Percentiles rank a stretch among this genome's conserved stretches.
Evolutionary conservation across 805 yeast genomes (phyloP).

Genomic region (Sugiyamaella marilandica): DNA sequence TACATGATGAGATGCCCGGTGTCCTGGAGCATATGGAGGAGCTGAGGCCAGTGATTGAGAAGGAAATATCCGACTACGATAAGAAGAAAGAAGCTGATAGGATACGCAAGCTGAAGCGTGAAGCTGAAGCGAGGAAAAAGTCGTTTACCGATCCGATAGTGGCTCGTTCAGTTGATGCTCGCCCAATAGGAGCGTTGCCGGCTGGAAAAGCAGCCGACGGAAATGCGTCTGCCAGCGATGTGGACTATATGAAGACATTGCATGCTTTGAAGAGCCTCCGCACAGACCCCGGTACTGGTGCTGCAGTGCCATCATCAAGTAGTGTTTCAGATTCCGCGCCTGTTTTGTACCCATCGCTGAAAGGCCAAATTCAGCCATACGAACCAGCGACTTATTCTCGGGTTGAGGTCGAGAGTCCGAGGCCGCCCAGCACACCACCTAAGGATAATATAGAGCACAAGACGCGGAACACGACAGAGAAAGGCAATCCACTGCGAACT

Average conservation of each 20-base stretch:
- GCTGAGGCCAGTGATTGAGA: constrained; percentile 23
- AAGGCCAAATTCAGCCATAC: background rate
- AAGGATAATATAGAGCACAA: constrained; percentile 18
- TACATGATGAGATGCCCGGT: constrained; percentile 19
- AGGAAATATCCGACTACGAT: constrained; percentile 14
- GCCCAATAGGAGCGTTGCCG: background rate
- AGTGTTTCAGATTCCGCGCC: background rate
- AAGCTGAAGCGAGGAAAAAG: constrained; percentile 7
- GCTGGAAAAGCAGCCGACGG: background rate
- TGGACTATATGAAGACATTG: constrained; percentile 13
- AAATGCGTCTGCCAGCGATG: background rate
- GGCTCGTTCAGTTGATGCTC: background rate
- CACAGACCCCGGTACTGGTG: background rate
- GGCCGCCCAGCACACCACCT: background rate
- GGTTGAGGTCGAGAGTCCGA: too few species aligned
- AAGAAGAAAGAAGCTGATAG: background rate
- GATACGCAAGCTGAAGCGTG: background rate
- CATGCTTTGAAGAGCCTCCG: constrained; percentile 12
- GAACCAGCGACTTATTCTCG: background rate
- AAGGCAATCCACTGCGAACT: constrained; percentile 51
- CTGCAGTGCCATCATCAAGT: background rate
- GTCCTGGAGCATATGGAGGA: constrained; percentile 28
- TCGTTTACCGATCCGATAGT: background rate
- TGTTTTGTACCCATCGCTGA: background rate
- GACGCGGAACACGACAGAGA: constrained; percentile 43